Evolutionary conservation across 2,329 filamentous ascomycete genomes (phyloP), one percentile per base, ranked within the genome.

Genomic region (Fonsecaea nubica): DNA sequence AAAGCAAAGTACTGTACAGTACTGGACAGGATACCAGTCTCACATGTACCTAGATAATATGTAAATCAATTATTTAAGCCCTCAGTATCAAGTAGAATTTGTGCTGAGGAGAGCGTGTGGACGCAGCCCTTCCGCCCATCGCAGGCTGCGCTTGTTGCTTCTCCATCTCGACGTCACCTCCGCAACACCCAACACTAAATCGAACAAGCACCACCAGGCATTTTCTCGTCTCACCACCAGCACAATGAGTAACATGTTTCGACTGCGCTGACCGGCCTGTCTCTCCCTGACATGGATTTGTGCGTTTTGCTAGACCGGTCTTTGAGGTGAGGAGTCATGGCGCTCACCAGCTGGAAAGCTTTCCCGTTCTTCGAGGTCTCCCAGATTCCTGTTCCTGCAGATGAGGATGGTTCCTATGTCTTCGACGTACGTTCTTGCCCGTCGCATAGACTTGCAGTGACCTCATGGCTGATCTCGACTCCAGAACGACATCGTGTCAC

Each of bases 311-410:
- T 33, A 6, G 33, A 33, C 48, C 32, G 33, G n/a, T 25, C 21
- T 54, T 50, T 61, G n/a, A 58, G 54, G 53, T 65, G 58, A 62
- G 30, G 58, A 59, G 48, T 48, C 15, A 72, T 74, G 71, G 71
- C 71, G 33, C 57, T 64, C 58, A 64, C 58, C 71, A 97, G 94
- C 65, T 98, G 95, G 94, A 97, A 97, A 91, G 90, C 91, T 74
- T 99, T 99, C 84, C 93, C 96, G 85, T 99, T 99, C 89, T 98
- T 99, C 87, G 92, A 97, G 81, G 92, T 96, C 79, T 89, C 89
- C 77, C 90, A 91, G 77, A 89, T 97, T 79, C 88, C 90, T 76
- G 85, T 93, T 74, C 86, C 85, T 30, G 74, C 86, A 73, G 90
- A 96, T 78, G 90, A 90, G 75, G 92, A 96, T 77, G 90, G 88